Evolutionary conservation across 2,329 filamentous ascomycete genomes (phyloP), one percentile per base, ranked within the genome.

Genomic region (Didymella pomorum): DNA sequence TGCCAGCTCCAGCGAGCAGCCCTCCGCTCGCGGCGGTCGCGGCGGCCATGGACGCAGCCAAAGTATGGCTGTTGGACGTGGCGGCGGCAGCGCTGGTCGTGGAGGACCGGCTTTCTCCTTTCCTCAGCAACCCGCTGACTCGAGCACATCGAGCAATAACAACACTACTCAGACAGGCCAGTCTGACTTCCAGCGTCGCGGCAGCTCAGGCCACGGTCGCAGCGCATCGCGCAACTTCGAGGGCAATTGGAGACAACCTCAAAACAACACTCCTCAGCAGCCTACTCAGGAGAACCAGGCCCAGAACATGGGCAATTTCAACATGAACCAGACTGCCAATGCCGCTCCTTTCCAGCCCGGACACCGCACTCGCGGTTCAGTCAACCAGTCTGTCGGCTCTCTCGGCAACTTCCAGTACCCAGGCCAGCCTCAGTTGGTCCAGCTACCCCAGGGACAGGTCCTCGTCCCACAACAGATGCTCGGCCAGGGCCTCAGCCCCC

Each of bases 151-250:
- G 20, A 53, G 35, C 21, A 82, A 81, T 41, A 81, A 80, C 56
- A 75, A 72, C 58, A 46, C n/a, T 33, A 67, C 63, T 47, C 76
- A 79, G 63, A 72, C 74, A 60, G 80, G 77, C 61, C 78, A 80
- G 63, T 73, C 80, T 14, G 92, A 95, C 66, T 90, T 93, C 73
- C 84, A 87, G 67, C 89, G 91, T 61, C 90, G 92, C 68, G 88
- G 89, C 68, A 91, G 90, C 69, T 85, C 87, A 65, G 89, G 92
- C 56, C 95, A 99, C 76, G 89, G 86, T 63, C 87, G 95, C 62
- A 89, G 89, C 29, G 87, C 87, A 11, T 99, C 95, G 23, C 88
- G 95, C 63, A 99, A 98, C 79, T 98, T 98, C 73, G 95, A 99
- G 68, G 89, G 93, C 71, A 99, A 99, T 79, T 99, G 95, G 95